Conservation (phyloP, 73 alveolate genomes). For the Paramecium octaurelia region DNA sequence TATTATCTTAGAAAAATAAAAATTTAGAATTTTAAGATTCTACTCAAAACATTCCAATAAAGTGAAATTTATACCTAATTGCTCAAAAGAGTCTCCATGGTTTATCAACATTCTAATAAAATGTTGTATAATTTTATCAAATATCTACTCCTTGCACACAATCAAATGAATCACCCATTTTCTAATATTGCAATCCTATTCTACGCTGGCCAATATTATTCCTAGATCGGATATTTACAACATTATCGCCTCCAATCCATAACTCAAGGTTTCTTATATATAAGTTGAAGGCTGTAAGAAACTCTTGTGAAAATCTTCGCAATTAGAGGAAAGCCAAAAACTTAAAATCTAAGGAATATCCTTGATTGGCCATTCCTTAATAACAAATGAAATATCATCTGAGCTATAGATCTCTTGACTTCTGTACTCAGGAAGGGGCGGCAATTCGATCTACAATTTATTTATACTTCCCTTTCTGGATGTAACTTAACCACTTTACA, state of each 20-base stretch:
- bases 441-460: neutral
- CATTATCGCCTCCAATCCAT: neutral
- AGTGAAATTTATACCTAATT: neutral
- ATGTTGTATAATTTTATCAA: neutral
- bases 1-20: neutral
- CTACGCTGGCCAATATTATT: neutral
- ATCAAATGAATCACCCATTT: neutral
- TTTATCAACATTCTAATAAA: neutral
- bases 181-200: neutral
- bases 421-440: neutral
- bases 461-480: neutral
- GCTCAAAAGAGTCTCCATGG: neutral
- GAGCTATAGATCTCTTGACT: neutral
- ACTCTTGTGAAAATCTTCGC: neutral
- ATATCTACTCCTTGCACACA: neutral
- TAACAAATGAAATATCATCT: neutral
- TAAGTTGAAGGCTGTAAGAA: neutral
- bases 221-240: neutral
- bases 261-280: neutral
- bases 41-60: neutral
- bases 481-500: neutral
- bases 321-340: neutral
- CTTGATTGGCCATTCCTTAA: neutral
- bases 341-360: neutral
- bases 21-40: neutral